A percentile compares a stretch with the other conserved stretches of the same genome.
phyloP scores from a whole-genome alignment of 140 eudicot genomes.

The Cichorium intybus region DNA sequence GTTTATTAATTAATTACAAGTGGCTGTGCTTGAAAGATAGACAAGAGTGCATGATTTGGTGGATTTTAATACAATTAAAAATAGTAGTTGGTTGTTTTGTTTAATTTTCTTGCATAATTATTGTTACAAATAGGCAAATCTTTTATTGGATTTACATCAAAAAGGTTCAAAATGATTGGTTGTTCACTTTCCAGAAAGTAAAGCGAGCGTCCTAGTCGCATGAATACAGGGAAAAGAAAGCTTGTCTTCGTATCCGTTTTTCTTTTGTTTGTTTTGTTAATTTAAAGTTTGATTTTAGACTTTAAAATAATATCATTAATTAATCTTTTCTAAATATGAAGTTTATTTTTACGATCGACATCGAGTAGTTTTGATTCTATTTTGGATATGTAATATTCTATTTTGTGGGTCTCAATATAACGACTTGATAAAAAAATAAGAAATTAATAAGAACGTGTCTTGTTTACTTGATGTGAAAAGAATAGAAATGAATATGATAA shows the following conservation, averaged over 20 bases:
- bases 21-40: not conserved
- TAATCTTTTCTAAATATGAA: too few species aligned
- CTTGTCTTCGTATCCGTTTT: constrained; percentile 17
- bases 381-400: not conserved
- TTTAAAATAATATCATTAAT: too few species aligned
- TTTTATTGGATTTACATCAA: constrained; percentile 16
- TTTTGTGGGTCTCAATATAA: constrained; percentile 15
- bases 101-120: not conserved
- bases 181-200: constrained; percentile 23
- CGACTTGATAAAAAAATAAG: not conserved
- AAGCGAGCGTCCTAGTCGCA: constrained; percentile 11
- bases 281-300: not conserved
- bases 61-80: not conserved
- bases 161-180: constrained; percentile 27
- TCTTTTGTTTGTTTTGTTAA: not conserved
- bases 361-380: not conserved
- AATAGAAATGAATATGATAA: not conserved
- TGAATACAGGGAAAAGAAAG: constrained; percentile 17
- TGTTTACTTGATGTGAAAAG: constrained; percentile 2
- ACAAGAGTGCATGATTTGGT: not conserved
- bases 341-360: not conserved
- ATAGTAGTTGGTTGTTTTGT: not conserved
- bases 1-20: not conserved
- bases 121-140: constrained; percentile 13
- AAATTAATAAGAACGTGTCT: not conserved